phyloP scores from a whole-genome alignment of 495 filamentous ascomycete genomes.

The Penicillium herquei region DNA sequence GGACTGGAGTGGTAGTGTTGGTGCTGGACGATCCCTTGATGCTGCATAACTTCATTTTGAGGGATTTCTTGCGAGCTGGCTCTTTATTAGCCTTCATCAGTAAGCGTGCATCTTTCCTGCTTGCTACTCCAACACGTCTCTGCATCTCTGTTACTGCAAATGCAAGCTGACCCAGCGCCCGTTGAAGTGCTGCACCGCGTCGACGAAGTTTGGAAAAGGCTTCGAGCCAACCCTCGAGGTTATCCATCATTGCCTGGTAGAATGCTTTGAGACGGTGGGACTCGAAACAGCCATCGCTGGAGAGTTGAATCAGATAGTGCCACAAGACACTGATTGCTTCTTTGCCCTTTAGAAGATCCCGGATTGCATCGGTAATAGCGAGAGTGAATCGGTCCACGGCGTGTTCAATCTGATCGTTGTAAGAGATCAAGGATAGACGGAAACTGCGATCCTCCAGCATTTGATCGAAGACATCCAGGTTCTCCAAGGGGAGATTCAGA shows the following conservation, averaged over 20 bases:
- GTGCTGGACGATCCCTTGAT: conserved; percentile 11
- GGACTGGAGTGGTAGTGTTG: too few relatives aligned
- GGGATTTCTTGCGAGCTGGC: conserved; percentile 17
- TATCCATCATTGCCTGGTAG: conserved; percentile 76
- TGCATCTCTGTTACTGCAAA: conserved; percentile 76
- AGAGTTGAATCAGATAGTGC: conserved; percentile 64
- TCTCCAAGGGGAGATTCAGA: conserved; percentile 79
- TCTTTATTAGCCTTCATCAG: conserved; percentile 14
- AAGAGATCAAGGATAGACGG: conserved; percentile 73
- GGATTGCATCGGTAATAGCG: conserved; percentile 69
- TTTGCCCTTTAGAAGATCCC: conserved; percentile 76
- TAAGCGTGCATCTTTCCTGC: conserved; percentile 51
- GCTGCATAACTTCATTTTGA: conserved; percentile 27
- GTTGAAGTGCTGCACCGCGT: conserved; percentile 59
- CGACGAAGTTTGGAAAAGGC: conserved; percentile 66
- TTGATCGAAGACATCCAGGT: conserved; percentile 77
- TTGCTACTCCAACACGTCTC: conserved; percentile 68
- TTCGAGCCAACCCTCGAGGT: conserved; percentile 81
- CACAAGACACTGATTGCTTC: conserved; percentile 74
- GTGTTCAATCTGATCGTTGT: conserved; percentile 89
- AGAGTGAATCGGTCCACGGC: conserved; percentile 74
- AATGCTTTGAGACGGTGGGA: conserved; percentile 56
- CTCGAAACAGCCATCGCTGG: conserved; percentile 52
- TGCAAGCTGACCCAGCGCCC: conserved; percentile 60
- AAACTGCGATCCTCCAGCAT: conserved; percentile 87